phyloP scores from a whole-genome alignment of 1,284 basidiomycete species.

The Bondarzewia mesenterica region DNA sequence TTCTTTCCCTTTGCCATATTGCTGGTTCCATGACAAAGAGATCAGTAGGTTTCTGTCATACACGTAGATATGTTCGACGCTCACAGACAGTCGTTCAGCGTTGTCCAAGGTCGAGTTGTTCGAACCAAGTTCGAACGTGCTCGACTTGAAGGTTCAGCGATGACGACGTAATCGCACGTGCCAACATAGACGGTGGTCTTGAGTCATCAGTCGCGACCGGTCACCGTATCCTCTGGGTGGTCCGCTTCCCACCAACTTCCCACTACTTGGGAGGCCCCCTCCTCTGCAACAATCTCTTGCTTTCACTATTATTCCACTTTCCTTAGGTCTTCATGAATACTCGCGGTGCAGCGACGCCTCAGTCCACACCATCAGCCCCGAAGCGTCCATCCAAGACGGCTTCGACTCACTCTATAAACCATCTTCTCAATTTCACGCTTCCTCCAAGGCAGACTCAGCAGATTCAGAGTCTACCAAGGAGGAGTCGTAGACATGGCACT shows the following conservation, averaged over 20 bases:
- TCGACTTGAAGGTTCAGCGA: too few relatives aligned
- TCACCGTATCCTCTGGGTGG: constrained; percentile 18
- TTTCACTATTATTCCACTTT: background rate
- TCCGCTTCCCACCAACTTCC: too few relatives aligned
- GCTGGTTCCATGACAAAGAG: too few relatives aligned
- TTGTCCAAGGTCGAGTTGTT: too few relatives aligned
- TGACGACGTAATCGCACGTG: too few relatives aligned
- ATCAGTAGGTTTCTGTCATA: too few relatives aligned
- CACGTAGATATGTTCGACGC: too few relatives aligned
- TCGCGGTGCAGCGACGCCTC: constrained; percentile 12
- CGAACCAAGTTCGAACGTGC: too few relatives aligned
- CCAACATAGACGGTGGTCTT: too few relatives aligned
- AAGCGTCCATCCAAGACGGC: constrained; percentile 62
- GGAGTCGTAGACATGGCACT: constrained; percentile 59
- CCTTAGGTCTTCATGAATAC: constrained; percentile 21
- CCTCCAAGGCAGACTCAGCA: constrained; percentile 67
- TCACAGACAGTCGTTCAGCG: too few relatives aligned
- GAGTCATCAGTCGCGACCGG: too few relatives aligned
- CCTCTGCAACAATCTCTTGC: constrained; percentile 9
- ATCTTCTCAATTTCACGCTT: constrained; percentile 80
- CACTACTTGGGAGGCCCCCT: constrained; percentile 25
- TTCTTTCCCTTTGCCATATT: constrained; percentile 82
- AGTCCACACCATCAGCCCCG: constrained; percentile 25
- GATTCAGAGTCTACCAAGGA: constrained; percentile 51
- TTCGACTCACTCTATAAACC: constrained; percentile 56